Evolutionary conservation across 352 stramenopile genomes (phyloP), one percentile per base, ranked within the genome.

Genomic region (Pythium oligandrum): DNA sequence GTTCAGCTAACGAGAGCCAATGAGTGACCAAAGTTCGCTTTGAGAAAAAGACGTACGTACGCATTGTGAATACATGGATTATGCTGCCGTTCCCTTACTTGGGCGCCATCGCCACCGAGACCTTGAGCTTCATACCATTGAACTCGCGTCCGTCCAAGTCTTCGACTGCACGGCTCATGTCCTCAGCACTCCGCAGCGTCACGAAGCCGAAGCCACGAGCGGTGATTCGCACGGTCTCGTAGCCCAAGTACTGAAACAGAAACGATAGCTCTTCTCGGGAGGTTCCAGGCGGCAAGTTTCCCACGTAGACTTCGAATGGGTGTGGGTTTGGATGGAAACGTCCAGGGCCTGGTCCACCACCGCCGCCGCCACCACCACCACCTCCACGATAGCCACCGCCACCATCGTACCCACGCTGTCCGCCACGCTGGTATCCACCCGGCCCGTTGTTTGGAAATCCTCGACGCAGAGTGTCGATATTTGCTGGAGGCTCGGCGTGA

Each of bases 141-240:
- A 90, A 90, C 37, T 87, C 77, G 34, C 83, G 83, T 10, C 80
- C 80, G 44, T 93, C 80, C 11, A 93, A 64, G 46, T 90, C 78
- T 69, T 89, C 80, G 36, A 90, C 80, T 6, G 83, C 83, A 48
- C 83, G 80, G 48, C 88, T 70, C 78, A 93, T 88, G 46, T 88
- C 73, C 53, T 87, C 80, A 5, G 76, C 75, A 31, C 70, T 90
- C 48, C 77, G 79, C 40, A 93, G 64, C 49, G 83, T 90, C 40
- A 93, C 83, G 56, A 93, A 93, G 26, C 83, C 83, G 63, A 90
- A 90, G 1, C 83, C 83, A 40, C 83, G 75, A 43, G 78, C 76
- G 26, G 83, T 93, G 55, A 93, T 93, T n/a, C 83, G 83, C 35
- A 93, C 82, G 4, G 78, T 89, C 55, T 93, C 83, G 51, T 86